A percentile compares a stretch with the other conserved stretches of the same genome.
These are phyloP conservation scores for peach (Prunus persica) DNA, from an alignment of 306 rosid genomes.

Conservation along the genomic window DNA sequence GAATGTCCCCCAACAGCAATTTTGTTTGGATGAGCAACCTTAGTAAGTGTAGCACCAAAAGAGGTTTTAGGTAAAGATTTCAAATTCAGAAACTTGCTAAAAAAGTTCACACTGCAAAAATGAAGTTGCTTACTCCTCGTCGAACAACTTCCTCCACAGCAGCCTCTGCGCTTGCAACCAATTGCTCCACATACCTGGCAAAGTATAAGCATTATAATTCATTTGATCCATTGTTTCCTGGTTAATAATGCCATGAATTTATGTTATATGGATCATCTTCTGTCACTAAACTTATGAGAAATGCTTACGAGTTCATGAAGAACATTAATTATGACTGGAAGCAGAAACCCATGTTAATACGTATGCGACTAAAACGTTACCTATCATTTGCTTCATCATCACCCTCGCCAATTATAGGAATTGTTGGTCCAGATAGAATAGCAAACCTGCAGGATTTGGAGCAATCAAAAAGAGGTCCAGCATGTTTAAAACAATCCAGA, in stretches of 20 bases:
- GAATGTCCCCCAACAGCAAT: constrained; percentile 99
- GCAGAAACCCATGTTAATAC: constrained; percentile 13
- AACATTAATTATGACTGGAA: constrained; percentile 9
- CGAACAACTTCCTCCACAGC: constrained; percentile 88
- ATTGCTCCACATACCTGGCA: constrained; percentile 84
- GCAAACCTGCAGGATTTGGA: constrained; percentile 71
- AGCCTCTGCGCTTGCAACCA: constrained; percentile 95
- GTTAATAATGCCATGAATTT: not conserved
- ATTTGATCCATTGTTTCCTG: not conserved
- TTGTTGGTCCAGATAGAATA: constrained; percentile 92
- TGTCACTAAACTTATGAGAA: not conserved
- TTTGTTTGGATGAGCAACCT: constrained; percentile 93
- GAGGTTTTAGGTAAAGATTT: constrained; percentile 16
- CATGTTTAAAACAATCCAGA: constrained; percentile 17
- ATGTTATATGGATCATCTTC: not conserved
- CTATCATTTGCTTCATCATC: constrained; percentile 92
- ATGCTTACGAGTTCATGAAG: not conserved
- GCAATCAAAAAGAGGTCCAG: constrained; percentile 32
- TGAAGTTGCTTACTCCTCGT: constrained; percentile 70
- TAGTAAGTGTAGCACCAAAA: constrained; percentile 25
- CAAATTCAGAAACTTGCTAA: constrained; percentile 1
- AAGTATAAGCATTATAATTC: constrained; percentile 13
- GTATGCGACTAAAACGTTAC: constrained; percentile 36
- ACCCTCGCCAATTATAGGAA: constrained; percentile 97
- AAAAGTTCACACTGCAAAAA: constrained; percentile 7